phyloP scores from a whole-genome alignment of 345 rosid species.

The Dovyalis caffra region DNA sequence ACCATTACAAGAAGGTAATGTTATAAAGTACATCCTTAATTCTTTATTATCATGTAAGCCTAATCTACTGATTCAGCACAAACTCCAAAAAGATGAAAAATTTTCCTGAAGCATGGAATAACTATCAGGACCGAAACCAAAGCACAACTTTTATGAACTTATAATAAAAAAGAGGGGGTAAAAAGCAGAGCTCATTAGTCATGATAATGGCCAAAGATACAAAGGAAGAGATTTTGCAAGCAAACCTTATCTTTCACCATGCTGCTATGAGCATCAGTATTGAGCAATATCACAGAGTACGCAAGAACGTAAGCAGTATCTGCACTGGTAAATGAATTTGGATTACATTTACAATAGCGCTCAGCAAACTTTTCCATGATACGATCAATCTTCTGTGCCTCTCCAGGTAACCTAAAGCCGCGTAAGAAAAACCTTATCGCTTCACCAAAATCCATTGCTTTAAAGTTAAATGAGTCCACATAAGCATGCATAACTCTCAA shows the following conservation, averaged over 20 bases:
- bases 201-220: constrained; percentile 7
- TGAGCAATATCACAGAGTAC: constrained; percentile 92
- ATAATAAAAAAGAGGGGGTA: background rate
- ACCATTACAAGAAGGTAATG: background rate
- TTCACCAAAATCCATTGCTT: constrained; percentile 80
- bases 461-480: constrained; percentile 87
- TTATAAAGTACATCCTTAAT: background rate
- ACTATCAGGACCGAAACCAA: background rate
- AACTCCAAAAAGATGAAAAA: background rate
- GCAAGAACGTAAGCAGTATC: constrained; percentile 97
- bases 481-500: constrained; percentile 95
- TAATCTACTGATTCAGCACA: background rate
- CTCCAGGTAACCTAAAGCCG: constrained; percentile 93
- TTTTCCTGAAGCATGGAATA: background rate
- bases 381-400: constrained; percentile 99
- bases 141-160: constrained; percentile 2
- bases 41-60: background rate
- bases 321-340: constrained; percentile 86
- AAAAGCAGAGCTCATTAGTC: constrained; percentile 3
- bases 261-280: constrained; percentile 93
- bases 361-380: constrained; percentile 98
- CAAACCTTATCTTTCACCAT: constrained; percentile 98
- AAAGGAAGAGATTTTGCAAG: constrained; percentile 20
- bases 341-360: constrained; percentile 91
- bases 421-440: constrained; percentile 86